These are phyloP conservation scores for Lactuca saligna DNA, from an alignment of 129 eudicot species.

Conservation along the genomic window DNA sequence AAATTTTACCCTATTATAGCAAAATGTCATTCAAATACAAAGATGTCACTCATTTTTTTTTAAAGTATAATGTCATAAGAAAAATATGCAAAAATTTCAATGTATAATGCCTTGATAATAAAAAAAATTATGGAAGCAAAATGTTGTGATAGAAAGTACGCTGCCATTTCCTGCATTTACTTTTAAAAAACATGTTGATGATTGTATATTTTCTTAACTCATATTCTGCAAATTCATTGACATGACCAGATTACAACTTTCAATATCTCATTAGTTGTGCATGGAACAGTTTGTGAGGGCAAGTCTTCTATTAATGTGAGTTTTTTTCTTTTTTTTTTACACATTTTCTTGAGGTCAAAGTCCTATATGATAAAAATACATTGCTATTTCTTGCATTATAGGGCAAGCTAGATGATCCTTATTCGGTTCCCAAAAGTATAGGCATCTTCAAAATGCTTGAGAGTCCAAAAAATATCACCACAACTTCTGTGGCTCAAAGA, in stretches of 20 bases:
- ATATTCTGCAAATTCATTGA: background rate
- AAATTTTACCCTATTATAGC: no score
- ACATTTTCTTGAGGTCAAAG: background rate
- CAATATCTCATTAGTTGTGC: conserved; percentile 71
- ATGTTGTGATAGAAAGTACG: no score
- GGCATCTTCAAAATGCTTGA: conserved; percentile 56
- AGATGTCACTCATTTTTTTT: no score
- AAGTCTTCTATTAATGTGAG: conserved; percentile 50
- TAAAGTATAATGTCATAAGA: no score
- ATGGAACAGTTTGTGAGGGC: conserved; percentile 62
- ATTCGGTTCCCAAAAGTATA: conserved; percentile 62
- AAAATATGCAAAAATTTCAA: no score
- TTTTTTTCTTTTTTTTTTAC: background rate
- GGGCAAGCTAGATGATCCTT: conserved; percentile 63
- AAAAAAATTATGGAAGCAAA: no score
- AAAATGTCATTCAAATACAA: no score
- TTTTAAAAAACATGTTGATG: background rate
- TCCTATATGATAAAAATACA: background rate
- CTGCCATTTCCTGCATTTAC: no score
- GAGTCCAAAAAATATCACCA: conserved; percentile 64
- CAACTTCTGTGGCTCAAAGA: conserved; percentile 44
- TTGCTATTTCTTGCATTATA: conserved; percentile 27
- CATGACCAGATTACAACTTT: conserved; percentile 69
- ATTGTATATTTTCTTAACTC: background rate
- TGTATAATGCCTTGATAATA: no score